Evolutionary conservation across 495 filamentous ascomycete species (phyloP), one percentile per base, ranked within the genome.

Genomic region (Apodospora peruviana): DNA sequence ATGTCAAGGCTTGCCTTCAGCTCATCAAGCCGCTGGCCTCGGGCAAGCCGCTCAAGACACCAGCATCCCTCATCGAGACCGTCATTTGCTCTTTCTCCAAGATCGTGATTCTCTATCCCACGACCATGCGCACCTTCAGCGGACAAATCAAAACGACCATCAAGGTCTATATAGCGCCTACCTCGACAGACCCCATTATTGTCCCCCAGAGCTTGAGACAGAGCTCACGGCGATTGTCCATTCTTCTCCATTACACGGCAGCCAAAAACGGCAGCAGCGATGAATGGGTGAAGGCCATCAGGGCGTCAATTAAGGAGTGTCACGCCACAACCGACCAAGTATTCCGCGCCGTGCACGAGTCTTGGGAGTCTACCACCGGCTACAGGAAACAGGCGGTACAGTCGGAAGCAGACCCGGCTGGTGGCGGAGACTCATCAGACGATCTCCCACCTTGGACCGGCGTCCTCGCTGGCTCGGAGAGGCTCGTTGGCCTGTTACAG

Each of bases 91-190:
- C 71, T 10, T 80, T 94, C 48, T 67, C 74, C 24, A 78, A 81
- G 47, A 68, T 96, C 40, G 70, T 94, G n/a, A 79, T 80, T 18
- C 75, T 82, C 42, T 88, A 91, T 58, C 83, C 88, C 3, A 90
- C 86, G 11, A 84, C 85, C 27, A 82, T 91, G 63, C 82, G 90
- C 16, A 84, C 90, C 1, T 89, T 84, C 61, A 69, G 77, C 10
- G 59, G 75, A 17, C 86, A 88, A 52, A 77, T 94, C 18, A 80
- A 78, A 47, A 58, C 74, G 16, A 64, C 85, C 10, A 65, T 87
- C 19, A 68, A 73, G 25, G 66, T 66, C 2, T 79, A 76, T 44
- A 57, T 86, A 32, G 81, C 80, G 4, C 79, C 79, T 10, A 86
- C 80, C 11, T 65, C 70, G 12, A 68, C 66, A 0, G 71, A 78